Evolutionary conservation across 805 yeast genomes (phyloP), one percentile per base, ranked within the genome.

Genomic region (Candida ortonii): DNA sequence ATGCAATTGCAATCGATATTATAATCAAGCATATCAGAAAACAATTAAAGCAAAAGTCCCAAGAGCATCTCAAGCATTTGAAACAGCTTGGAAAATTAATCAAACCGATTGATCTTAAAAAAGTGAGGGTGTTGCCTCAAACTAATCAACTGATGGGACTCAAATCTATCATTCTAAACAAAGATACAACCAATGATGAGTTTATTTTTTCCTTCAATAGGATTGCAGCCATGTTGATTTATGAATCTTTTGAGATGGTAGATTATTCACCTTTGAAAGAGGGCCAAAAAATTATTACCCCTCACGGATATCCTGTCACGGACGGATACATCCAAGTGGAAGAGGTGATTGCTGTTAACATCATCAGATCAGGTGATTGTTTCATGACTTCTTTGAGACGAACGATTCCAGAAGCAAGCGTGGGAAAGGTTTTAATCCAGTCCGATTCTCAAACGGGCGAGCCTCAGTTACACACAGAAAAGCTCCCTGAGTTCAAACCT

Each of bases 321-420:
- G 49, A 65, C 12, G 52, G 64, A 4, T 45, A 55, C 24, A 38
- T 36, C 21, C 67, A 63, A 55, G 34, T 52, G 41, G 75, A 76
- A 38, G 68, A 71, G 9, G 64, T 84, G 7, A 65, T 83, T 18
- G 93, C 93, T 0, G 84, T 87, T 5, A 82, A 82, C 43, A 76
- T 89, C 25, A 80, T 89, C 19, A 71, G 96, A 44, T 88, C 96
- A 0, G 98, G 98, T 5, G 97, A 88, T 55, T 85, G 96, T 53
- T 89, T 89, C 52, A 80, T 84, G 75, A 74, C 72, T 19, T 81
- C 96, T 0, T 65, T 90, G 24, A 75, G 84, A 40, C 78, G 78
- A 45, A 76, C 89, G 0, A 67, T 87, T 16, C 90, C 96, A 1
- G 86, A 80, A 32, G 78, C 86, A 9, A 71, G 76, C 8, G 70